Evolutionary conservation across 192 early-diverging fungal genomes (phyloP), one percentile per base, ranked within the genome.

Genomic region (Chytriomyces confervae): DNA sequence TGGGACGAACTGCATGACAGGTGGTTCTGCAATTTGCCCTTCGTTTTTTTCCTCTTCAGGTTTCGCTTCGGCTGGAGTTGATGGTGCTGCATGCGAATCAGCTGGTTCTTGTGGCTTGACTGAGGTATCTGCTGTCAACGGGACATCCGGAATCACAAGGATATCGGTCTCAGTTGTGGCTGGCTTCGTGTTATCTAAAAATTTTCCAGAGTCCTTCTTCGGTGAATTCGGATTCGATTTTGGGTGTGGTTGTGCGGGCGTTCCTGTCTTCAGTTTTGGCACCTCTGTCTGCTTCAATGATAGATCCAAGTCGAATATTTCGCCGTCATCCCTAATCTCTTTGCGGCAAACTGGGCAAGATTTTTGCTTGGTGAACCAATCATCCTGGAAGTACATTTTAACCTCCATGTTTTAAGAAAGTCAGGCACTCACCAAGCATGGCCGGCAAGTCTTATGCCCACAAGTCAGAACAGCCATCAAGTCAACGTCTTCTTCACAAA

Each of bases 401-500:
- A 72, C 18, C 18, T n/a, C 45, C 20, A 36, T 9, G 10, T 50
- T 10, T 50, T 43, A 27, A 60, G 49, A 50, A 48, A 24, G 46
- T 53, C 20, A 10, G 5, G 47, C n/a, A 8, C 72, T 23, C 13
- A 74, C 72, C 72, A 74, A 47, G n/a, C 72, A 74, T 62, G 57
- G 72, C 60, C 72, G 72, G n/a, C 72, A 74, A 45, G 51, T 62
- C 11, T 53, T 62, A 45, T 74, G 72, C 53, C 72, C 72, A 62
- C 72, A 74, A 11, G 46, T 62, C n/a, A 74, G 46, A 45, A 74
- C 72, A 3, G 72, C 72, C 27, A 74, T 18, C 57, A 74, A 27
- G 6, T 53, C 62, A 61, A 74, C 72, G 20, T 61, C 72, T 45
- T 74, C 72, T 43, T 24, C n/a, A 74, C 72, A 74, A 20, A 74